Evolutionary conservation across 345 rosid genomes (phyloP), one percentile per base, ranked within the genome.

Genomic region (Pugionium dolabratum): DNA sequence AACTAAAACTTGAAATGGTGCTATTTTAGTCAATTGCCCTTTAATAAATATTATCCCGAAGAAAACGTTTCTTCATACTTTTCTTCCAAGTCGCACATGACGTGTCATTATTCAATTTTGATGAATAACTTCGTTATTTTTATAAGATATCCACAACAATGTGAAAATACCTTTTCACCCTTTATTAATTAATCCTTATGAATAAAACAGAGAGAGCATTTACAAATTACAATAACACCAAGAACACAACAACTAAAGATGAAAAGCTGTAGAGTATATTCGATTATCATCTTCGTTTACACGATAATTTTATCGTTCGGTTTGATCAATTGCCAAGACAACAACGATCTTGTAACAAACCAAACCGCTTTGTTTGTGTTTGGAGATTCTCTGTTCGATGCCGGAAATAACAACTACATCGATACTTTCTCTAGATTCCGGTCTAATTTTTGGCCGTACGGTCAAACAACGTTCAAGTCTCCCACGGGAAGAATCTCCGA

Each of bases 401-500:
- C 76, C 1, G 82, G 86, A 67, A 79, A 79, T 40, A 79, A 83
- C 59, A 78, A 80, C 29, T 74, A 70, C 9, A 70, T 77, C 64
- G 70, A 72, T 32, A 74, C 82, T 33, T 2, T 59, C 30, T 33
- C 50, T 6, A 71, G 77, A 2, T 46, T 27, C 7, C 43, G 31
- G 30, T 76, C 81, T 8, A 74, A 82, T 46, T 46, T 41, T 32
- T 37, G 45, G 68, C 86, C 86, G 2, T 82, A 76, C 11, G 84
- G 85, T 2, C 67, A 59, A 32, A 76, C 76, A 6, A 69, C 75
- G 60, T 80, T 82, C 67, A 66, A 68, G 6, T 48, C n/a, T 4
- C 75, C 86, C 1, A 80, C 81, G 0, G 83, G 85, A 0, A 77
- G 84, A 62, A 40, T 69, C 47, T 77, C 79, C 0, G 74, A 81